Evolutionary conservation across 768 basidiomycete genomes (phyloP).

Genomic region (Gloeophyllum trabeum): DNA sequence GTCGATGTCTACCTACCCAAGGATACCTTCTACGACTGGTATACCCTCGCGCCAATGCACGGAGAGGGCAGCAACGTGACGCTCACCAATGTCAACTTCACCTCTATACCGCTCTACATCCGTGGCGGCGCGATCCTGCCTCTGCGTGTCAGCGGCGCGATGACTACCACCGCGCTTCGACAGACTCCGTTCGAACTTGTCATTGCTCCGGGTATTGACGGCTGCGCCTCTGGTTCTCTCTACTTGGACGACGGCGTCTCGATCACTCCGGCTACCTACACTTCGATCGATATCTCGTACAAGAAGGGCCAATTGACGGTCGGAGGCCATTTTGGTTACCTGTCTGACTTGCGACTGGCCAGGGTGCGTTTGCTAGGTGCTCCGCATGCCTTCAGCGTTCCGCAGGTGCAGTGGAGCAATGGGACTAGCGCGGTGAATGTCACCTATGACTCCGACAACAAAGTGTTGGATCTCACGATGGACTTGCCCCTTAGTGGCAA

Average conservation of each 20-base stretch:
- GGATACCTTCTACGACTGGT: constrained; percentile 58
- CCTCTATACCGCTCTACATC: constrained; percentile 53
- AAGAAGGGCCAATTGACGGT: constrained; percentile 15
- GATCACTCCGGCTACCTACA: constrained; percentile 16
- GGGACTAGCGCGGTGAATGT: constrained; percentile 8
- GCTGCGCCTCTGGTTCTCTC: constrained; percentile 37
- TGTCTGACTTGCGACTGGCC: constrained; percentile 19
- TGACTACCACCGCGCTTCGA: constrained; percentile 49
- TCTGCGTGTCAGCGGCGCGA: constrained; percentile 38
- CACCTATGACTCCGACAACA: constrained; percentile 23
- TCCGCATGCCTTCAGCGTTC: constrained; percentile 15
- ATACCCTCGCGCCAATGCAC: constrained; percentile 32
- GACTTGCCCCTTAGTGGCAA: constrained; percentile 22
- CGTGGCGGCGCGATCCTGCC: constrained; percentile 49
- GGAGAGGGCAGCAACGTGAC: constrained; percentile 35
- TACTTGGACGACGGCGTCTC: constrained; percentile 62
- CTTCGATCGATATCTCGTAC: constrained; percentile 19
- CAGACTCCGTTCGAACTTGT: constrained; percentile 48
- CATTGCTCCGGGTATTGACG: constrained; percentile 43
- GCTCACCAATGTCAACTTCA: constrained; percentile 36
- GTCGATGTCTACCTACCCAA: constrained; percentile 52
- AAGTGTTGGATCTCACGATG: constrained; percentile 34
- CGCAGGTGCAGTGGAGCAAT: constrained; percentile 9
- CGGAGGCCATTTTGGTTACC: constrained; percentile 17
- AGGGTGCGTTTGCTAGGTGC: constrained; percentile 21